Evolutionary conservation across 306 rosid species (phyloP), one percentile per base, ranked within the genome.

Genomic region (Casuarina glauca): DNA sequence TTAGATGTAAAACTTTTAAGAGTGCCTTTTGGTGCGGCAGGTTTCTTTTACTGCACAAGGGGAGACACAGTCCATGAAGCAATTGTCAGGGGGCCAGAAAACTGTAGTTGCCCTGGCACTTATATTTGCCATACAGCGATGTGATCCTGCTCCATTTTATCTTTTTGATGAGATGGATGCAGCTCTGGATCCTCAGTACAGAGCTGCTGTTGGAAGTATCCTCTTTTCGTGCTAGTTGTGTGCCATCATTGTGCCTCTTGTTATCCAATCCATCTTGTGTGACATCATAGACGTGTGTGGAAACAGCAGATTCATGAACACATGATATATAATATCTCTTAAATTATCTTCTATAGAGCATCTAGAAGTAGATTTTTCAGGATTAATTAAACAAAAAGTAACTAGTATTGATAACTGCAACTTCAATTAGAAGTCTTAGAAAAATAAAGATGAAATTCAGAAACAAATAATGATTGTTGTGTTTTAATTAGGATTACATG

Each of bases 131-230:
- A 93, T 95, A 73, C 99, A 95, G 86, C 92, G 96, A 91, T 95
- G 99, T 79, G 99, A 95, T 88, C 99, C 97, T 17, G 99, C 99
- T 36, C 99, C 99, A 15, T 95, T 95, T 84, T 95, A 95, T 85
- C 94, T 95, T 61, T 95, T 95, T 74, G 99, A 95, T 77, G 99
- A 95, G 88, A 95, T 93, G 46, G 99, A 95, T 78, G 97, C 97
- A 39, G 99, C 99, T 17, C 85, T 95, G 88, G 99, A 95, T 87
- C 99, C 99, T 63, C 97, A 93, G 75, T 93, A 95, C 91, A 82
- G 99, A 82, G 93, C 97, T 35, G 97, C 99, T 35, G 99, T 95
- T 48, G 99, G 99, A 78, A 91, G 99, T 93, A 95, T 92, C 99
- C 97, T 71, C 76, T 80, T 80, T 19, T 46, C 5, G 35, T 61